Evolutionary conservation across 352 stramenopile species (phyloP), one percentile per base, ranked within the genome.

Genomic region (Phytophthora pisi): DNA sequence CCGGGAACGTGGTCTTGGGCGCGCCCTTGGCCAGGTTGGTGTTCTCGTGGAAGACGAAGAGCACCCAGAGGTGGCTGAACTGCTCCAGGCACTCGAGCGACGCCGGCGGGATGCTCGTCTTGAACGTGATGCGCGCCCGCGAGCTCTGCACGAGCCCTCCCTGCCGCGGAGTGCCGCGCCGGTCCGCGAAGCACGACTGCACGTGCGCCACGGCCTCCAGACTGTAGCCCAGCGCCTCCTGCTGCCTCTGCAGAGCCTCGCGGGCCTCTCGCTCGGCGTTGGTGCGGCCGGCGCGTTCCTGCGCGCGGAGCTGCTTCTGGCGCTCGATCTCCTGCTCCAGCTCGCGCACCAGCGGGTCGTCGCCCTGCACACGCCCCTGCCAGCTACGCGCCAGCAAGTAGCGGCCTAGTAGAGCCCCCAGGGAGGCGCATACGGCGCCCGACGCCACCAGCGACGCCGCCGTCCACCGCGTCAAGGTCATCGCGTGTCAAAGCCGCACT

Each of bases 21-120:
- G 61, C 51, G 7, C 65, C 61, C 40, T 88, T 89, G 38, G 76
- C 72, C 36, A 89, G 52, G 61, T 97, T 97, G 7, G 90, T 97
- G 77, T 97, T 97, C 64, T 95, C 86, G 49, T 97, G 90, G 66
- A 97, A 97, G 53, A 95, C 86, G 40, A 97, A 97, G 55, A 97
- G 69, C n/a, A 97, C 86, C 90, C 90, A 97, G 16, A 95, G 51
- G 65, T 97, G 90, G 61, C 83, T 95, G 68, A 95, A 97, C 65
- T 96, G 79, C 58, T 93, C 82, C 8, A 97, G 72, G 49, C 84
- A 81, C 62, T 95, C 81, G 38, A 97, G 84, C 47, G 89, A 79
- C 0, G 83, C 77, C 4, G 85, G 78, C 7, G 90, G 83, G 42
- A 97, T 83, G 66, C 64, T 86, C 36, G 86, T 84, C 62, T 82